phyloP scores from a whole-genome alignment of 345 rosid genomes.

The Pistacia vera region DNA sequence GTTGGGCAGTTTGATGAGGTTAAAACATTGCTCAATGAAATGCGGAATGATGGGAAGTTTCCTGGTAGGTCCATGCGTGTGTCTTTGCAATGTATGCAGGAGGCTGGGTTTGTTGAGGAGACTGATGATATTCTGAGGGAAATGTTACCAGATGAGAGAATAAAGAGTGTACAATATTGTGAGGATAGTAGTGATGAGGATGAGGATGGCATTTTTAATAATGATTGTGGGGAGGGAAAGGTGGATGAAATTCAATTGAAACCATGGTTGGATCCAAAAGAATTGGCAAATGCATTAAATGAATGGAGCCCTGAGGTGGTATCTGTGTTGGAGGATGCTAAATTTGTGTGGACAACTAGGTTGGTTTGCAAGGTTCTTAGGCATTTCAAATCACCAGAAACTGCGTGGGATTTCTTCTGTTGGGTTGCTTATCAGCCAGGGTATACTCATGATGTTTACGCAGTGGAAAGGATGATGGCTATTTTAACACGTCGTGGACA shows the following conservation, averaged over 20 bases:
- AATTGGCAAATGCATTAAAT: conserved; percentile 73
- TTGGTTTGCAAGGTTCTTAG: conserved; percentile 86
- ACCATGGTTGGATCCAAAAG: conserved; percentile 88
- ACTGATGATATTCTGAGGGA: conserved; percentile 50
- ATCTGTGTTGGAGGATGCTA: conserved; percentile 60
- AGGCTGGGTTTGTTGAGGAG: conserved; percentile 62
- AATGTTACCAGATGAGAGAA: conserved; percentile 75
- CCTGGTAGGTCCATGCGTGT: conserved; percentile 58
- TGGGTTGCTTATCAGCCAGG: conserved; percentile 92
- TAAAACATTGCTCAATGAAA: conserved; percentile 58
- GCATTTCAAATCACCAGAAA: conserved; percentile 62
- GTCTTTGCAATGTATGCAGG: conserved; percentile 58
- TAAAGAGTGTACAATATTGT: conserved; percentile 43
- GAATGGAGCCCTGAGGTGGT: conserved; percentile 68
- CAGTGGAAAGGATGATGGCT: conserved; percentile 78
- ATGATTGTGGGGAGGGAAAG: conserved; percentile 21
- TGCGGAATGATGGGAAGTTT: conserved; percentile 67
- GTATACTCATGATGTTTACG: conserved; percentile 74
- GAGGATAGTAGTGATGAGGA: conserved; percentile 38
- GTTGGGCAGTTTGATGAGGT: conserved; percentile 52
- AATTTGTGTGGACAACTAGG: conserved; percentile 81
- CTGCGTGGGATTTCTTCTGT: conserved; percentile 90
- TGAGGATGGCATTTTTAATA: conserved; percentile 30
- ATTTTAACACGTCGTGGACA: conserved; percentile 71
- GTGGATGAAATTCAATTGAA: conserved; percentile 51